Evolutionary conservation across 257 asterid genomes (phyloP).

Genomic region (Nicotiana tabacum): DNA sequence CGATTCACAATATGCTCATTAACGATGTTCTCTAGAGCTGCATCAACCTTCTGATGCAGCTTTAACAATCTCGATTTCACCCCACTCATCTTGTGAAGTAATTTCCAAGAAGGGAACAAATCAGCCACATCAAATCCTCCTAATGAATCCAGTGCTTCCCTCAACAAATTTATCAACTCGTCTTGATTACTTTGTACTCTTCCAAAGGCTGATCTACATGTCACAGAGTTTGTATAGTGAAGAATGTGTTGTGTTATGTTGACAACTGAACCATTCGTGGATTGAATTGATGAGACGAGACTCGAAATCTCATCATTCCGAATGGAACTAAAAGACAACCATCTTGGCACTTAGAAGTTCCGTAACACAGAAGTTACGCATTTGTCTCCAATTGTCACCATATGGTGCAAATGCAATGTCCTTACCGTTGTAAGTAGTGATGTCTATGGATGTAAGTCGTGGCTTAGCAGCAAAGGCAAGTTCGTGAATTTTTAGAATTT

Average conservation of each 20-base stretch:
- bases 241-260: slow-evolving; percentile 1
- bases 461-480: slow-evolving; percentile 35
- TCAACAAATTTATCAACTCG: not conserved
- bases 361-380: not conserved
- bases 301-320: slow-evolving; percentile 13
- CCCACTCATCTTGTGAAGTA: slow-evolving; percentile 10
- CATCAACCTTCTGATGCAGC: not conserved
- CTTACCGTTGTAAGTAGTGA: slow-evolving; percentile 23
- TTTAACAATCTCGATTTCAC: not conserved
- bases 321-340: slow-evolving; percentile 15
- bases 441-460: slow-evolving; percentile 18
- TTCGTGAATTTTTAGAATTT: slow-evolving; percentile 29
- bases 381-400: slow-evolving; percentile 21
- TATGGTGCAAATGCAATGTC: slow-evolving; percentile 23
- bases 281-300: not conserved
- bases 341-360: slow-evolving; percentile 16
- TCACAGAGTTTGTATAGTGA: not conserved
- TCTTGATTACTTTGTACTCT: not conserved
- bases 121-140: slow-evolving; percentile 22
- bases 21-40: slow-evolving; percentile 12
- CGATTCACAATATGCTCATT: slow-evolving; percentile 10
- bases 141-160: not conserved
- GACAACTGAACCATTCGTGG: not conserved
- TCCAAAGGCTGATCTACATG: slow-evolving; percentile 11
- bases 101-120: slow-evolving; percentile 18